Conservation (phyloP, 371 early-diverging fungal genomes). For the Mucor mucedo region DNA sequence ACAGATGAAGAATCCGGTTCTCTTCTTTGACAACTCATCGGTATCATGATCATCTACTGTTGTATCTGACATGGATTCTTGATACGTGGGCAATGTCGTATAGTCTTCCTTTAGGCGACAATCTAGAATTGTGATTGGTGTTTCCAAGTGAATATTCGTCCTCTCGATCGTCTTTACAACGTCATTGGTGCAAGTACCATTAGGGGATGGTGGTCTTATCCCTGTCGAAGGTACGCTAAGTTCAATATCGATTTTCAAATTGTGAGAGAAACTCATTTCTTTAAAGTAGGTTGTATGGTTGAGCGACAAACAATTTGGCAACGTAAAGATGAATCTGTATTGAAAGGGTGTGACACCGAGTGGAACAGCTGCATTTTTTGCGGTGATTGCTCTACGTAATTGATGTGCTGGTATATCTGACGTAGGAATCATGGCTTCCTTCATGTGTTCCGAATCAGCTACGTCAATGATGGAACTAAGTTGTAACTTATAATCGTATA, state of each 20-base stretch:
- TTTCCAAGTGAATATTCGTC: conserved; percentile 40
- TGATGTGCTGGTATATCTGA: conserved; percentile 32
- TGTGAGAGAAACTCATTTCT: conserved; percentile 47
- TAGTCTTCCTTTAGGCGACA: conserved; percentile 53
- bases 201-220: not conserved
- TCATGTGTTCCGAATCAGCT: conserved; percentile 24
- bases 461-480: conserved; percentile 35
- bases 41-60: conserved; percentile 31
- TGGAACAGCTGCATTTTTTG: conserved; percentile 53
- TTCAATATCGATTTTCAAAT: conserved; percentile 45
- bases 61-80: conserved; percentile 38
- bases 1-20: conserved; percentile 43
- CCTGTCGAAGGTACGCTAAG: conserved; percentile 28
- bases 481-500: conserved; percentile 44
- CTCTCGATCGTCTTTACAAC: not conserved
- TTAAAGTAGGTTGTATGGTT: conserved; percentile 48
- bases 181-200: not conserved
- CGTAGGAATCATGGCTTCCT: conserved; percentile 28
- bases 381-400: conserved; percentile 35
- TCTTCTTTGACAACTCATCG: conserved; percentile 18
- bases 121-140: conserved; percentile 53
- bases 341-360: conserved; percentile 41
- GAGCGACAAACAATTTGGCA: conserved; percentile 49
- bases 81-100: conserved; percentile 47
- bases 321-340: conserved; percentile 44